Evolutionary conservation across 1,284 basidiomycete species (phyloP).

Genomic region (Fomitopsis betulina): DNA sequence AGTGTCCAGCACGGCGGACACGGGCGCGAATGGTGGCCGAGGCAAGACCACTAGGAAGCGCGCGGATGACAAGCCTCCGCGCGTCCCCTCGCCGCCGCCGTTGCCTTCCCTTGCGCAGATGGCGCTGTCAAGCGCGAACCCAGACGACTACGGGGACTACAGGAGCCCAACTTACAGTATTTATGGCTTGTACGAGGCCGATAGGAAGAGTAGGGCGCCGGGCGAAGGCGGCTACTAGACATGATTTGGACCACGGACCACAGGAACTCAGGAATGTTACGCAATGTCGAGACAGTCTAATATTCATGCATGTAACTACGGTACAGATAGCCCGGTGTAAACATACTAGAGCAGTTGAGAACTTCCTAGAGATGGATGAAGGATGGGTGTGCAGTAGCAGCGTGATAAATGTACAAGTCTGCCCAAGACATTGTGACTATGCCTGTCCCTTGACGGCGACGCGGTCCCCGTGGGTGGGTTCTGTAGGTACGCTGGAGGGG

Average conservation of each 20-base stretch:
- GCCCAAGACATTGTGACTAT: not conserved
- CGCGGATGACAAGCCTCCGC: conserved; percentile 60
- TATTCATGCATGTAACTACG: conserved; percentile 5
- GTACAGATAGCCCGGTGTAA: conserved; percentile 8
- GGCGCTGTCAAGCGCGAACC: conserved; percentile 60
- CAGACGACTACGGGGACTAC: conserved; percentile 59
- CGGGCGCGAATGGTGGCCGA: conserved; percentile 2
- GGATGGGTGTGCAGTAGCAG: too few species aligned
- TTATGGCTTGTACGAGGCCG: conserved; percentile 65
- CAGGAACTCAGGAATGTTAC: not conserved
- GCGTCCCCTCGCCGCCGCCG: conserved; percentile 72
- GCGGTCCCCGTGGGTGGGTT: too few species aligned
- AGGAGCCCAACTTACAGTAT: conserved; percentile 79
- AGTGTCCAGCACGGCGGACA: conserved; percentile 16
- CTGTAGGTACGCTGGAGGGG: not conserved
- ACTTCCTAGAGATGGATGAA: not conserved
- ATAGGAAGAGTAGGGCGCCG: conserved; percentile 48
- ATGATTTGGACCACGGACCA: not conserved
- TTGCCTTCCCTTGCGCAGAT: conserved; percentile 72
- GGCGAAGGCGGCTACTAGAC: conserved; percentile 22
- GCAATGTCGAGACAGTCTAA: conserved; percentile 4
- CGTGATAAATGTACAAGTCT: too few species aligned
- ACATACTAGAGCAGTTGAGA: not conserved
- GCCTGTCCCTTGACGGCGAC: not conserved
- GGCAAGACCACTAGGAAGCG: conserved; percentile 23